These are phyloP conservation scores for Cytospora piceicola DNA, from an alignment of 2,329 filamentous ascomycete species.

Conservation along the genomic window DNA sequence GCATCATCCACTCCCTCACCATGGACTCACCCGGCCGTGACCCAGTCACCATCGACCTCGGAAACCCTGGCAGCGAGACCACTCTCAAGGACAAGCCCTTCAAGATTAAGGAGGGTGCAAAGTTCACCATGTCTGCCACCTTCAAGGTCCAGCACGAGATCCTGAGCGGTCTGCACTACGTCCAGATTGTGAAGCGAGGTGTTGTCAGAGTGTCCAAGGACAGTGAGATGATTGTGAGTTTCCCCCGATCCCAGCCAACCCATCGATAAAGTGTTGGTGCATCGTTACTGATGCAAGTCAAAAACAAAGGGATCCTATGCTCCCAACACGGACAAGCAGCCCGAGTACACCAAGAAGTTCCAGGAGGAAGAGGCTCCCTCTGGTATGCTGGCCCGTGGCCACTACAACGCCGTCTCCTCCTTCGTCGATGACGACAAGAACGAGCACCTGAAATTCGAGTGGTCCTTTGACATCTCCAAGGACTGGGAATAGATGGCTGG, in stretches of 20 bases:
- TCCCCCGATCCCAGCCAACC: background rate
- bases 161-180: slow-evolving; percentile 90
- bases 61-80: slow-evolving; percentile 70
- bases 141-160: slow-evolving; percentile 99
- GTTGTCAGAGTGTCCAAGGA: slow-evolving; percentile 87
- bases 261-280: background rate
- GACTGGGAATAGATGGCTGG: slow-evolving; percentile 69
- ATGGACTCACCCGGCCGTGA: slow-evolving; percentile 82
- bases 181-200: slow-evolving; percentile 91
- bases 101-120: slow-evolving; percentile 93
- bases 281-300: slow-evolving; percentile 35
- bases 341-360: slow-evolving; percentile 88
- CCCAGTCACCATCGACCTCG: slow-evolving; percentile 89
- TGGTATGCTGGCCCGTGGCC: slow-evolving; percentile 86
- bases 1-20: slow-evolving; percentile 89
- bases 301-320: slow-evolving; percentile 78
- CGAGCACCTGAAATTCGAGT: slow-evolving; percentile 88
- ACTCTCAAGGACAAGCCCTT: slow-evolving; percentile 90
- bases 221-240: slow-evolving; percentile 93
- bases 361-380: slow-evolving; percentile 88
- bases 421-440: slow-evolving; percentile 96
- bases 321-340: slow-evolving; percentile 87
- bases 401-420: slow-evolving; percentile 86
- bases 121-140: slow-evolving; percentile 90
- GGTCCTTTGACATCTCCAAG: slow-evolving; percentile 96